A percentile compares a stretch with the other conserved stretches of the same genome.
These are phyloP conservation scores for Blastocystis sp. DNA, from an alignment of 352 stramenopile genomes.

Conservation along the genomic window DNA sequence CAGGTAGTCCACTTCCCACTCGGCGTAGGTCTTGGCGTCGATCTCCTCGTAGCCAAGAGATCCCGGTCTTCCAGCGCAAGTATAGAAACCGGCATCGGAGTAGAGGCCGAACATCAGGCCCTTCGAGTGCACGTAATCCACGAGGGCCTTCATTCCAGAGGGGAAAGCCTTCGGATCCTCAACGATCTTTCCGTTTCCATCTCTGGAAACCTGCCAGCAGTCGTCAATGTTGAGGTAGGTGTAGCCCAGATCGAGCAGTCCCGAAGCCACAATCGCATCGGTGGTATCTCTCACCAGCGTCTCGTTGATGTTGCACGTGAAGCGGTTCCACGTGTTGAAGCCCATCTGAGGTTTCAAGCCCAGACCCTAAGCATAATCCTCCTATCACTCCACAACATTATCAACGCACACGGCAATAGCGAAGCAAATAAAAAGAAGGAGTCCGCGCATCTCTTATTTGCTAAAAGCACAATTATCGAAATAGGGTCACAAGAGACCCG, in stretches of 20 bases:
- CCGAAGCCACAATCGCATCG: conserved; percentile 69
- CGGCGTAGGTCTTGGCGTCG: conserved; percentile 73
- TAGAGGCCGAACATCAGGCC: conserved; percentile 72
- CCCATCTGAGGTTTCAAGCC: conserved; percentile 70
- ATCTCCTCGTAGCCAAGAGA: conserved; percentile 73
- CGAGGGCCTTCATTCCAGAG: conserved; percentile 72
- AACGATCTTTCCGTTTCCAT: conserved; percentile 68
- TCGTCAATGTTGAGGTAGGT: conserved; percentile 72
- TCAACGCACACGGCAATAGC: conserved; percentile 42
- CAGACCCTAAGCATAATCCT: conserved; percentile 20
- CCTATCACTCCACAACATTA: conserved; percentile 2
- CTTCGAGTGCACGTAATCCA: conserved; percentile 72
- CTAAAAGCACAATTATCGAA: too few relatives aligned
- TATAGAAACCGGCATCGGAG: conserved; percentile 70
- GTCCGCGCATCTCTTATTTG: conserved; percentile 8
- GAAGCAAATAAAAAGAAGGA: conserved; percentile 4
- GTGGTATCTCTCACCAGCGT: conserved; percentile 71
- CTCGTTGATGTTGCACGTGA: conserved; percentile 71
- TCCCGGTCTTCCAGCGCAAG: conserved; percentile 72
- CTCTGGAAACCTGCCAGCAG: conserved; percentile 70
- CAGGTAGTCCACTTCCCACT: conserved; percentile 72
- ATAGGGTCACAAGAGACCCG: too few relatives aligned
- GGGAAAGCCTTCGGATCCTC: conserved; percentile 71
- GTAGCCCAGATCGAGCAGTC: conserved; percentile 70
- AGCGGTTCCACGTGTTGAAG: conserved; percentile 72